Base-by-base conservation (phyloP, 1,284 basidiomycete species). In the Boletellus deceptivus region DNA sequence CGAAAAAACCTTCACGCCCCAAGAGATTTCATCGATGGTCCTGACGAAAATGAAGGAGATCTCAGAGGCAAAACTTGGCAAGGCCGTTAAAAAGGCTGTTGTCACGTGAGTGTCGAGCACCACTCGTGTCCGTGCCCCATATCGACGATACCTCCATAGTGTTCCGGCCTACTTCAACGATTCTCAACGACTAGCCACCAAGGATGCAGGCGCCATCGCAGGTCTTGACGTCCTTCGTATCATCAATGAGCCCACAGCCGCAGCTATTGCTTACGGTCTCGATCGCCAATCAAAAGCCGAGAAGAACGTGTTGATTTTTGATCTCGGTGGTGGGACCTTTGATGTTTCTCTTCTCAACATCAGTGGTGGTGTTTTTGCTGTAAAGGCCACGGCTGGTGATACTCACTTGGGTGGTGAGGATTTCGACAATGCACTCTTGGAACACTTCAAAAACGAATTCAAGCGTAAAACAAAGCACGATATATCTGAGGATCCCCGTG, bases 1-100 rank as follows among this genome's bases (percentile, higher is more conserved):
- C 69, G 89, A 91, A 61, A 98, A 98, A 81, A 88, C 86, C 58
- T 98, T 98, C 78, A 93, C 88, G 61, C 93, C 94, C 51, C 93
- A 98, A 75, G 94, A 98, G 74, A 96, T 99, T 72, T 98, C 96
- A 17, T 88, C 96, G 60, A 98, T 99, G 96, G 95, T 99, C 63
- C 86, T 99, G 64, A 82, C 81, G 65, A 99, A 98, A 81, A 98
- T 99, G 93, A 98, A 96, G 84, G 96, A 98, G 76, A 97, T 94
- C 62, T 94, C 95, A 54, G 96, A 98, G 80, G 93, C 95, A 48
- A 97, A 98, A 78, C 91, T 98, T 63, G 96, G 94, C 68, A 91
- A 91, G 74, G 87, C 84, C 52, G 92, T 98, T 70, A 91, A 91
- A 76, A 94, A 98, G 75, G 95, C 95, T 56, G 93, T 96, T 59